phyloP scores from a whole-genome alignment of 768 basidiomycete genomes.

The Trametes cingulata region DNA sequence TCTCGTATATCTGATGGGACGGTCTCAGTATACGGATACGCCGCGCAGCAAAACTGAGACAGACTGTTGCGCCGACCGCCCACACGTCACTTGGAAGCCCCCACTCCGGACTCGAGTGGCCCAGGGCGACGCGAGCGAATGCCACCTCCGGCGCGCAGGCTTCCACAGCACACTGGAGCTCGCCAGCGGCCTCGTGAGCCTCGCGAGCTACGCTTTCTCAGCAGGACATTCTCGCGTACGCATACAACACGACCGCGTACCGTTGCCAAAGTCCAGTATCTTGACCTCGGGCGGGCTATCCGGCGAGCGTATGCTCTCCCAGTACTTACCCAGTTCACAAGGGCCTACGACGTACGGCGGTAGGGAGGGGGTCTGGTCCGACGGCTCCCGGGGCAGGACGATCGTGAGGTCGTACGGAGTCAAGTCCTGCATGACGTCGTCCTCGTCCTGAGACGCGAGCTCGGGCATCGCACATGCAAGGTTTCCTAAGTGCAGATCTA shows the following conservation, averaged over 20 bases:
- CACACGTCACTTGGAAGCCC: background rate
- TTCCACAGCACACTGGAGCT: background rate
- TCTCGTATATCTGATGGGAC: background rate
- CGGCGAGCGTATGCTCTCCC: background rate
- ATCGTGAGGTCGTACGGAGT: background rate
- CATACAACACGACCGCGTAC: background rate
- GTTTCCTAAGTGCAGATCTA: constrained; percentile 26
- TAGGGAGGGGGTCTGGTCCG: background rate
- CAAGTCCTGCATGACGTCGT: constrained; percentile 1
- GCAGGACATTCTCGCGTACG: background rate
- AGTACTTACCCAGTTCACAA: background rate
- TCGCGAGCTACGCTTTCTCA: background rate
- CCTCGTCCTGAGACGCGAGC: background rate
- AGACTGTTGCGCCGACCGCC: background rate
- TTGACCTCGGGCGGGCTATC: background rate
- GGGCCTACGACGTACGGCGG: background rate
- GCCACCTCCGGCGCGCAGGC: background rate
- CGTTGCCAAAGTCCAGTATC: background rate
- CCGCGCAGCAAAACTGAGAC: too few species aligned
- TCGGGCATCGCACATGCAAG: background rate
- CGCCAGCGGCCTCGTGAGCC: background rate
- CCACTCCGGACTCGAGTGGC: background rate
- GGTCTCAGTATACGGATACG: background rate
- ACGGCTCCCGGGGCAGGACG: background rate
- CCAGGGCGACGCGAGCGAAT: background rate